Percentiles rank a stretch among this genome's conserved stretches.
phyloP scores from a whole-genome alignment of 148 eudicot genomes.

The Agrostemma githago region DNA sequence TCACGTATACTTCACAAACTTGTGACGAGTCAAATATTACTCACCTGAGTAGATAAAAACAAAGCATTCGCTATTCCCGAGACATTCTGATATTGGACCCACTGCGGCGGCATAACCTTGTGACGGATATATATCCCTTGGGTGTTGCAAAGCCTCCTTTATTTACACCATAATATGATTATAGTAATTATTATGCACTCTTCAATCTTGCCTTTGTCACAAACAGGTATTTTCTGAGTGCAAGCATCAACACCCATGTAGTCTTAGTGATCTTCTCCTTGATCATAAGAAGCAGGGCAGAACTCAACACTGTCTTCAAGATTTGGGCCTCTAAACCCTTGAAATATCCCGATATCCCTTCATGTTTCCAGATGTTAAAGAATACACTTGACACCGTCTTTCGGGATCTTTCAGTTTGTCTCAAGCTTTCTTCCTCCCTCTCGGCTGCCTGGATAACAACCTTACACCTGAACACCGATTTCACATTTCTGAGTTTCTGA shows the following conservation, averaged over 20 bases:
- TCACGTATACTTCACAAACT: too few species aligned
- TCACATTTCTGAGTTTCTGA: not conserved
- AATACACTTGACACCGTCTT: conserved; percentile 57
- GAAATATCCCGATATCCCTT: conserved; percentile 75
- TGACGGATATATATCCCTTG: not conserved
- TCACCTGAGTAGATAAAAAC: too few species aligned
- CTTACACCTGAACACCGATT: conserved; percentile 59
- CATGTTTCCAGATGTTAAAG: conserved; percentile 63
- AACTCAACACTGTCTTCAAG: conserved; percentile 86
- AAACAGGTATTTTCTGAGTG: conserved; percentile 47
- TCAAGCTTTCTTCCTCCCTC: conserved; percentile 38
- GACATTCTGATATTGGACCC: too few species aligned
- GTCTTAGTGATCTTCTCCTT: conserved; percentile 90
- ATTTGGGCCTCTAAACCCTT: conserved; percentile 91
- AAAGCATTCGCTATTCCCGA: too few species aligned
- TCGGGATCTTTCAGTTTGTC: conserved; percentile 30
- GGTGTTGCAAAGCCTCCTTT: conserved; percentile 11
- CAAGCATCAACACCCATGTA: conserved; percentile 84
- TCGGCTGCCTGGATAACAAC: conserved; percentile 86
- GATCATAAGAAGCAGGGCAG: conserved; percentile 89
- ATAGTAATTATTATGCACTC: conserved; percentile 39
- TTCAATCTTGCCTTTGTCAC: conserved; percentile 43
- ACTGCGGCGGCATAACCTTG: too few species aligned
- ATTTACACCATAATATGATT: conserved; percentile 7
- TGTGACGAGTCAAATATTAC: too few species aligned